Percentiles rank a stretch among this genome's conserved stretches.
These are phyloP conservation scores for Melocanna baccifera DNA, from an alignment of 176 grass and related monocot genomes.

Conservation along the genomic window DNA sequence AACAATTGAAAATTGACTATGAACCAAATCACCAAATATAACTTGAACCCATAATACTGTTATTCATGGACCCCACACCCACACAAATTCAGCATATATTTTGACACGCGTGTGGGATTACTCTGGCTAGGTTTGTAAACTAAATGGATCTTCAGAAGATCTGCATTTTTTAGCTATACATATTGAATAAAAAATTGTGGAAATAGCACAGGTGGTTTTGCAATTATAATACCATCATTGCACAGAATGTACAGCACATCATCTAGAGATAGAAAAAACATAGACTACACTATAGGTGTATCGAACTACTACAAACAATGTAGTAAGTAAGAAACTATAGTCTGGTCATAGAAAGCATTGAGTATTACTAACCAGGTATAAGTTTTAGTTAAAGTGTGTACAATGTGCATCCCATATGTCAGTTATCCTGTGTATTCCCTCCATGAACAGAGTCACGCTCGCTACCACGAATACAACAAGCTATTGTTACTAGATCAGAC, in stretches of 20 bases:
- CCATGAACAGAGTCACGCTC: not conserved
- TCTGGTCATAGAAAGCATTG: not conserved
- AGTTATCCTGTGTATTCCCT: not conserved
- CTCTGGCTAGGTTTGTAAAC: not conserved
- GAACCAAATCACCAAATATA: not conserved
- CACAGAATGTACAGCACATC: not conserved
- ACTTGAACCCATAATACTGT: not conserved
- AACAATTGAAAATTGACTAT: not conserved
- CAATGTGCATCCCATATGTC: not conserved
- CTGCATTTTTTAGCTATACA: not conserved
- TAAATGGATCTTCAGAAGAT: not conserved
- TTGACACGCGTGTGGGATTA: not conserved
- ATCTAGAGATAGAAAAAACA: not conserved
- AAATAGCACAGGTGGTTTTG: not conserved
- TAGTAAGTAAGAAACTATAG: not conserved
- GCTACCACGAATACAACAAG: not conserved
- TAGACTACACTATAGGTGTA: not conserved
- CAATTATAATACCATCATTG: not conserved
- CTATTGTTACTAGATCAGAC: not conserved
- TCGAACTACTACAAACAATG: not conserved
- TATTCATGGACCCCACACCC: not conserved
- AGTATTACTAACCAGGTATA: not conserved
- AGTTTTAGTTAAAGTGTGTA: not conserved
- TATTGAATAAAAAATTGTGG: not conserved
- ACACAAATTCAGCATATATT: not conserved